These are phyloP conservation scores for Nitzschia inconspicua DNA, from an alignment of 108 stramenopile genomes.

Conservation along the genomic window DNA sequence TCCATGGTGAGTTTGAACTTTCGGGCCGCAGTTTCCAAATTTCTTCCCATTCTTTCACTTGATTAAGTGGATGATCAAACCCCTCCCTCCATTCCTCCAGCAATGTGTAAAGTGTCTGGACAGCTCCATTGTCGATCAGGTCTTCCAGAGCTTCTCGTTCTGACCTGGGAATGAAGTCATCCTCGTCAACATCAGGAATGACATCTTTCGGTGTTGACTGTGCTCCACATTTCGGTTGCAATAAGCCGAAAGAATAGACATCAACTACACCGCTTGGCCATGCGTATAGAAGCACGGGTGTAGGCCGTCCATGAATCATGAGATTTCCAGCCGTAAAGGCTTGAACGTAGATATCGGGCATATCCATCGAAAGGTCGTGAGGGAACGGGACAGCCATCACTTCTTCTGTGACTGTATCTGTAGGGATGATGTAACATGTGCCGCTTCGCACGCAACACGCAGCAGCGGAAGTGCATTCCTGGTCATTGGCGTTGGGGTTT, in stretches of 20 bases:
- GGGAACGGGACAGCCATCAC: constrained; percentile 37
- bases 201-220: not conserved
- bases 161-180: not conserved
- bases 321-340: constrained; percentile 46
- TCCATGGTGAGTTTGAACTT: too few species aligned
- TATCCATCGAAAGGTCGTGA: constrained; percentile 41
- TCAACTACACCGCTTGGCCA: constrained; percentile 55
- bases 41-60: not conserved
- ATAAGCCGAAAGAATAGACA: constrained; percentile 36
- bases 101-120: not conserved
- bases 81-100: not conserved
- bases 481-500: not conserved
- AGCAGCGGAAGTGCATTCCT: constrained; percentile 31
- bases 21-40: too few species aligned
- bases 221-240: not conserved
- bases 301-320: not conserved
- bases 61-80: not conserved
- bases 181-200: not conserved
- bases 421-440: constrained; percentile 56
- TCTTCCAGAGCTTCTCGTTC: not conserved
- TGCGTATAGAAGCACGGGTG: constrained; percentile 24
- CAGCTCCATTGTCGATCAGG: constrained; percentile 7
- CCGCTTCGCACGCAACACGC: constrained; percentile 64
- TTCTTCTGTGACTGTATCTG: not conserved
- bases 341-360: constrained; percentile 41